Percentiles rank a stretch among this genome's conserved stretches.
These are phyloP conservation scores for Aspergillus bridgeri DNA, from an alignment of 495 filamentous ascomycete species.

Conservation along the genomic window DNA sequence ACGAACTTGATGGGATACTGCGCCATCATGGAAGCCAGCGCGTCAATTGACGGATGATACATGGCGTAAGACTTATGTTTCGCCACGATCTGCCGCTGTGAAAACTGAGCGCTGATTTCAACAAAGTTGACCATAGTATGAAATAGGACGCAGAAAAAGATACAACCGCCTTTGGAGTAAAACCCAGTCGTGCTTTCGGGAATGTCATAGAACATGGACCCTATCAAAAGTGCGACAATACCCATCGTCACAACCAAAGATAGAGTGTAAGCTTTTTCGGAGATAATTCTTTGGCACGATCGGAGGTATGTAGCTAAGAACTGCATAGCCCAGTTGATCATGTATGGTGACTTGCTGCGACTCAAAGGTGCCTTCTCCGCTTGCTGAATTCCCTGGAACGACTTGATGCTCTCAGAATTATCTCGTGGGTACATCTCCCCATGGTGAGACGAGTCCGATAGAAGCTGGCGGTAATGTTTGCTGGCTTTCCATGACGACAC, in stretches of 20 bases:
- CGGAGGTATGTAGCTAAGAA: conserved; percentile 11
- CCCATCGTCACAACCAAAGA: conserved; percentile 32
- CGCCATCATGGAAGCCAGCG: not conserved
- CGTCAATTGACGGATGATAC: not conserved
- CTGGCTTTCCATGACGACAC: conserved; percentile 50
- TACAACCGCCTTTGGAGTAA: conserved; percentile 65
- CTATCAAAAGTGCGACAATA: conserved; percentile 69
- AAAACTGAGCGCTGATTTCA: conserved; percentile 57
- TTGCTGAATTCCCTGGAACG: conserved; percentile 27
- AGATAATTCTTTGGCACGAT: conserved; percentile 7
- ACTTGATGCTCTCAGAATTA: conserved; percentile 20
- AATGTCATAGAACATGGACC: conserved; percentile 75
- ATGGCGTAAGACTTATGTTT: not conserved
- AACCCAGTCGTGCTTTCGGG: conserved; percentile 58
- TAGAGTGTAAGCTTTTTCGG: conserved; percentile 33
- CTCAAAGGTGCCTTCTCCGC: conserved; percentile 11
- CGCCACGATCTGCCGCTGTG: conserved; percentile 32
- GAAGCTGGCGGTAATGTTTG: conserved; percentile 36
- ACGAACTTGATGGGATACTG: not conserved
- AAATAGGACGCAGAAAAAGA: conserved; percentile 80
- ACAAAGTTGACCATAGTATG: conserved; percentile 72
- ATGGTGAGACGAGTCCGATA: conserved; percentile 25
- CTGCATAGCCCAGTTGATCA: conserved; percentile 3
- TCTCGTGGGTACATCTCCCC: not conserved
- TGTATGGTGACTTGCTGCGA: conserved; percentile 24